Conservation (phyloP, 352 stramenopile genomes). For the Phytophthora idaei region DNA sequence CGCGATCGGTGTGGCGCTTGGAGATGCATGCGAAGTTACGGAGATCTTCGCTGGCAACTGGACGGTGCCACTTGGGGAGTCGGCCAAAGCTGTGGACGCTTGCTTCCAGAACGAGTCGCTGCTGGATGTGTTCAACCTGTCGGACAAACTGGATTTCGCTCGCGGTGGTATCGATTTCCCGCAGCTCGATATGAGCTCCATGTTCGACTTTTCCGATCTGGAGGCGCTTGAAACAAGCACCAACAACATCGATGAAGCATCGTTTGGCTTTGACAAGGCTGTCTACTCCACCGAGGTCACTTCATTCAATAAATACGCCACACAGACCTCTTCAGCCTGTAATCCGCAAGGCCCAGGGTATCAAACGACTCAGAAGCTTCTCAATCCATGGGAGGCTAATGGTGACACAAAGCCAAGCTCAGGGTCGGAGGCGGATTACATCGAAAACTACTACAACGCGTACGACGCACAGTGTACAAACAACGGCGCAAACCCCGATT, state of each 20-base stretch:
- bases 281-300: slow-evolving; percentile 12
- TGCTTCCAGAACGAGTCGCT: slow-evolving; percentile 72
- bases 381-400: slow-evolving; percentile 2
- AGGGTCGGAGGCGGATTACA: slow-evolving; percentile 2
- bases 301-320: slow-evolving; percentile 38
- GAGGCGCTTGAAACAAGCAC: slow-evolving; percentile 42
- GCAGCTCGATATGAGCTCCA: slow-evolving; percentile 28
- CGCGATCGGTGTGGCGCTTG: slow-evolving; percentile 58
- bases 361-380: background rate
- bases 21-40: slow-evolving; percentile 66
- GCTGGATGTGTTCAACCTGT: slow-evolving; percentile 64
- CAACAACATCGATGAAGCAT: slow-evolving; percentile 16
- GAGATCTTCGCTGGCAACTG: slow-evolving; percentile 56
- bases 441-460: slow-evolving; percentile 6
- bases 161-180: slow-evolving; percentile 63
- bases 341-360: background rate
- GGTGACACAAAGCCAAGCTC: background rate
- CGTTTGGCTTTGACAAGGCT: slow-evolving; percentile 33
- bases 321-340: slow-evolving; percentile 20
- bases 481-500: background rate
- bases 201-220: slow-evolving; percentile 57
- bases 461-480: slow-evolving; percentile 1
- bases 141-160: slow-evolving; percentile 61
- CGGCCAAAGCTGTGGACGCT: slow-evolving; percentile 55
- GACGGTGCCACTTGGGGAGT: slow-evolving; percentile 56